Evolutionary conservation across 2,329 filamentous ascomycete genomes (phyloP), one percentile per base, ranked within the genome.

Genomic region (Graphium sp.): DNA sequence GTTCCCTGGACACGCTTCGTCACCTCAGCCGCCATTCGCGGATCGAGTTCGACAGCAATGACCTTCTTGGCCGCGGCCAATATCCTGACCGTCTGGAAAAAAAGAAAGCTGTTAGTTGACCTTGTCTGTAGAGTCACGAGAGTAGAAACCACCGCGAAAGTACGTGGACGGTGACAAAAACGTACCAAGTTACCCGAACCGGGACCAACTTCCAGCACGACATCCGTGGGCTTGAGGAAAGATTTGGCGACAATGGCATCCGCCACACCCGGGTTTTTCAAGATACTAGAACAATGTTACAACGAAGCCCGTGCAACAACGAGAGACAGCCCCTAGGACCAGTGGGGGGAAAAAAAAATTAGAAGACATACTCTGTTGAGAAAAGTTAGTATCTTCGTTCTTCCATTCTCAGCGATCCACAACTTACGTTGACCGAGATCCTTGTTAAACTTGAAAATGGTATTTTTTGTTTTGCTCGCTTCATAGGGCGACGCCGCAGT

Each of bases 11-110:
- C 85, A 43, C 87, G 78, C 55, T 87, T 92, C 25, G 82, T 89
- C 37, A 94, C 68, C 56, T 95, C 89, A 34, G 87, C 87, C 9
- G 83, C 84, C 89, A 95, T 95, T 45, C 89, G 68, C 13, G 89
- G 85, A 55, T 98, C 89, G 49, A 94, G 66, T 58, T 98, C 89
- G 28, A 94, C 81, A 4, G 81, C 80, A 28, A 85, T 80, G 26
- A 63, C 56, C 35, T 80, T 81, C 51, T 84, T 85, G 14, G 82
- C 83, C 37, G 82, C 78, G 43, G 89, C 81, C 16, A 95, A 59
- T 35, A 95, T 94, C 34, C 82, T 69, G 16, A 89, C 77, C 1
- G 87, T 95, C 41, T 95, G 29, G 3, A 52, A n/a, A n/a, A n/a
- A n/a, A n/a, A n/a, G n/a, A n/a, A n/a, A n/a, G n/a, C n/a, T n/a